Conservation (phyloP, 306 rosid genomes). For the Pyrus communis region DNA sequence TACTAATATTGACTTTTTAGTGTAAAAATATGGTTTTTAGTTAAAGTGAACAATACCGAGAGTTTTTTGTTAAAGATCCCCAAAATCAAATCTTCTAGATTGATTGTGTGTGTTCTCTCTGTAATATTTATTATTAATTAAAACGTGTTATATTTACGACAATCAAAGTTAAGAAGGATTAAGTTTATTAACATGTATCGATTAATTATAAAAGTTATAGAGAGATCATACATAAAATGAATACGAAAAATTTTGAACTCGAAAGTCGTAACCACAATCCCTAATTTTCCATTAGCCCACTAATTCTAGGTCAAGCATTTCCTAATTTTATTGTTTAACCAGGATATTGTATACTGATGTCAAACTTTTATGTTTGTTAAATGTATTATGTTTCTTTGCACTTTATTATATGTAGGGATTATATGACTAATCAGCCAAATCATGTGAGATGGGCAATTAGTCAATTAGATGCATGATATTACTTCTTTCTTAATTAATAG, state of each 20-base stretch:
- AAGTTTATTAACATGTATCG: too few species aligned
- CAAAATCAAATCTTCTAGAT: too few species aligned
- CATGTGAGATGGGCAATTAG: not conserved
- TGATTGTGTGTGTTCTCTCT: rapidly evolving
- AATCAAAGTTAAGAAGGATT: rapidly evolving
- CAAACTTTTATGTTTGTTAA: not conserved
- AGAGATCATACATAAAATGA: too few species aligned
- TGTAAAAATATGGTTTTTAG: too few species aligned
- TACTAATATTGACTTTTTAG: too few species aligned
- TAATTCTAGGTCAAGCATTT: not conserved
- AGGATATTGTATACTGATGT: not conserved
- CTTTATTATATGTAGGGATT: not conserved
- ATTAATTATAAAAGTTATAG: too few species aligned
- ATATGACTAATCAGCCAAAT: not conserved
- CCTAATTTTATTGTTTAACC: not conserved
- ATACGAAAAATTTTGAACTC: too few species aligned
- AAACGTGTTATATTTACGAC: too few species aligned
- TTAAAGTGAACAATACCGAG: too few species aligned
- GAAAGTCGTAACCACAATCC: not conserved
- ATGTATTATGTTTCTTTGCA: not conserved
- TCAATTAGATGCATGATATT: not conserved
- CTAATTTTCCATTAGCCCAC: not conserved
- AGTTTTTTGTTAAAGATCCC: too few species aligned
- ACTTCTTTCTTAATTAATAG: not conserved
- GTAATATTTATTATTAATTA: too few species aligned